Percentiles rank a stretch among this genome's conserved stretches.
Conservation (phyloP, 495 filamentous ascomycete species). For the Aspergillus haitiensis region DNA sequence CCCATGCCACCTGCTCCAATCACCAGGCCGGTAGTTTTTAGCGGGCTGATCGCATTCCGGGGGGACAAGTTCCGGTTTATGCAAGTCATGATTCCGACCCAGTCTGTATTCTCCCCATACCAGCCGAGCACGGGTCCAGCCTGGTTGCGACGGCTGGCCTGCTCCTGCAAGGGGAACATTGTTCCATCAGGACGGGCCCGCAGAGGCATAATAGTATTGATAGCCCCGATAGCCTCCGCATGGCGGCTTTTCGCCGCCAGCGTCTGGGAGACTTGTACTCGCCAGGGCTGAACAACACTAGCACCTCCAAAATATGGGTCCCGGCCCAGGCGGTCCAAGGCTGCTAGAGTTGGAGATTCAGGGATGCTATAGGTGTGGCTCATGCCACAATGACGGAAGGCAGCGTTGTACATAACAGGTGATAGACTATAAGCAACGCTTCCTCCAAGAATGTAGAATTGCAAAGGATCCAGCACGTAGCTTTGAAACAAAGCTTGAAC, state of each 20-base stretch:
- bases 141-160: conserved; percentile 64
- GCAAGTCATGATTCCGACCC: conserved; percentile 71
- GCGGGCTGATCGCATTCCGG: conserved; percentile 69
- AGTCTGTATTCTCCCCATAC: conserved; percentile 85
- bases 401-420: conserved; percentile 77
- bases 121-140: conserved; percentile 64
- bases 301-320: conserved; percentile 71
- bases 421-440: conserved; percentile 74
- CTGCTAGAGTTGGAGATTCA: conserved; percentile 61
- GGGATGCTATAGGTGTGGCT: conserved; percentile 68
- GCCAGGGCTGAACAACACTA: conserved; percentile 73
- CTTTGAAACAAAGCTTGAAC: conserved; percentile 55
- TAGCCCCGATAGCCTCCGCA: conserved; percentile 76
- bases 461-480: conserved; percentile 62
- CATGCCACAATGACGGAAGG: conserved; percentile 69
- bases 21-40: conserved; percentile 67
- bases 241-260: conserved; percentile 70
- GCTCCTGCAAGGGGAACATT: conserved; percentile 62
- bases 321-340: conserved; percentile 60
- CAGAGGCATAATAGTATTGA: conserved; percentile 79
- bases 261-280: conserved; percentile 67
- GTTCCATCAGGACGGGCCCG: conserved; percentile 60
- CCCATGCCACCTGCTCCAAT: conserved; percentile 84
- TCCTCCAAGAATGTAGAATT: conserved; percentile 74
- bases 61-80: conserved; percentile 75